Conservation (phyloP, 495 filamentous ascomycete genomes). For the Neurospora pannonica region DNA sequence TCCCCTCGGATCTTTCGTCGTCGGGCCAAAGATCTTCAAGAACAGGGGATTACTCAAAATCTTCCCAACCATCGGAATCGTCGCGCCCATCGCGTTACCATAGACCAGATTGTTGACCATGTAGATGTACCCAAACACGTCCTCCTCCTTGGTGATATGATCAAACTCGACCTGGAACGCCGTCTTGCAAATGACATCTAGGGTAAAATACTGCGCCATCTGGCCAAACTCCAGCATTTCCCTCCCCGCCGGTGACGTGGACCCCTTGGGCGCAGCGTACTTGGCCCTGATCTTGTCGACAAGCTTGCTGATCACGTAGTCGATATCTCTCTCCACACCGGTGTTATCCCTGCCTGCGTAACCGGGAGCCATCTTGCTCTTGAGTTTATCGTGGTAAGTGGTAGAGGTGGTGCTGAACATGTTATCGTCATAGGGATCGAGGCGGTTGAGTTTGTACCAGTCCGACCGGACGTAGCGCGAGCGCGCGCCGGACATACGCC, state of each 20-base stretch:
- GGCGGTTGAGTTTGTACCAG: slow-evolving; percentile 21
- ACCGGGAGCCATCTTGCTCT: slow-evolving; percentile 27
- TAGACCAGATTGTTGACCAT: slow-evolving; percentile 25
- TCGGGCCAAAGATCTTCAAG: slow-evolving; percentile 44
- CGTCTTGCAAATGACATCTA: slow-evolving; percentile 40
- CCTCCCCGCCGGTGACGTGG: slow-evolving; percentile 4
- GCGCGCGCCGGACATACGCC: slow-evolving; percentile 25
- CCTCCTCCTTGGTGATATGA: slow-evolving; percentile 34
- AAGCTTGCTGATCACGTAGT: slow-evolving; percentile 29
- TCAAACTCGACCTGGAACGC: slow-evolving; percentile 46
- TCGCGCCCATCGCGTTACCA: slow-evolving; percentile 13
- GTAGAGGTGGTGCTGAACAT: slow-evolving; percentile 32
- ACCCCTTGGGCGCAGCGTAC: slow-evolving; percentile 17
- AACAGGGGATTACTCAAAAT: slow-evolving; percentile 34
- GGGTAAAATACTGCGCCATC: slow-evolving; percentile 38
- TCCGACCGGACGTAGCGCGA: slow-evolving; percentile 21
- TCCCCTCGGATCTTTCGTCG: slow-evolving; percentile 39
- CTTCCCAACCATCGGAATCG: slow-evolving; percentile 20
- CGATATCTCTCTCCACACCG: slow-evolving; percentile 36
- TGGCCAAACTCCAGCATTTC: slow-evolving; percentile 34
- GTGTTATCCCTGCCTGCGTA: slow-evolving; percentile 44
- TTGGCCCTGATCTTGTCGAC: slow-evolving; percentile 29
- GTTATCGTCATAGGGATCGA: slow-evolving; percentile 29
- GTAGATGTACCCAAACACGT: slow-evolving; percentile 40
- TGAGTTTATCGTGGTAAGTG: slow-evolving; percentile 29